Conservation (phyloP, 257 asterid species). For the Sherardia arvensis region DNA sequence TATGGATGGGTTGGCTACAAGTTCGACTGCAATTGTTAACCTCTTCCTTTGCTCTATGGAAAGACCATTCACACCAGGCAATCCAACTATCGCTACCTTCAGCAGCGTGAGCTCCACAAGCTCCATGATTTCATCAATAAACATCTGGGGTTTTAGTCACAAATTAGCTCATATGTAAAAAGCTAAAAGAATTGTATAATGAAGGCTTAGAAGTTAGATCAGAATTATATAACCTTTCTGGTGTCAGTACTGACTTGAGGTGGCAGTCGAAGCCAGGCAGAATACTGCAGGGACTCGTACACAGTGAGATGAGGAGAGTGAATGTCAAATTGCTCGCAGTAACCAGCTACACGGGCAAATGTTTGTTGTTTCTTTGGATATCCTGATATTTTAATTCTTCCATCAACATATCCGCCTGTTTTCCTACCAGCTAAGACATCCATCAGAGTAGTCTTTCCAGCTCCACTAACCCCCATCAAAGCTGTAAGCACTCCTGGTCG, state of each 20-base stretch:
- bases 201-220: neutral
- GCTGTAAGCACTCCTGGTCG: conserved; percentile 90
- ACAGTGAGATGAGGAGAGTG: conserved; percentile 90
- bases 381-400: conserved; percentile 61
- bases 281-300: conserved; percentile 63
- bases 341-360: conserved; percentile 86
- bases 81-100: conserved; percentile 66
- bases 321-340: conserved; percentile 85
- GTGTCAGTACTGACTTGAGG: conserved; percentile 52
- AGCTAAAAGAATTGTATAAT: neutral
- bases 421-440: conserved; percentile 93
- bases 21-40: conserved; percentile 79
- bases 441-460: conserved; percentile 94
- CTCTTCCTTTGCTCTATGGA: conserved; percentile 84
- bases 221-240: conserved; percentile 40
- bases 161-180: no score
- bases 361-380: conserved; percentile 81
- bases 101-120: conserved; percentile 68
- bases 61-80: conserved; percentile 81
- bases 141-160: conserved; percentile 32
- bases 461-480: conserved; percentile 88
- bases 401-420: conserved; percentile 81
- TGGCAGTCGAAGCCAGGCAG: conserved; percentile 82
- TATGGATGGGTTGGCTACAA: conserved; percentile 85
- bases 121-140: conserved; percentile 75